Evolutionary conservation across 2,329 filamentous ascomycete genomes (phyloP).

Genomic region (Colletotrichum sp.): DNA sequence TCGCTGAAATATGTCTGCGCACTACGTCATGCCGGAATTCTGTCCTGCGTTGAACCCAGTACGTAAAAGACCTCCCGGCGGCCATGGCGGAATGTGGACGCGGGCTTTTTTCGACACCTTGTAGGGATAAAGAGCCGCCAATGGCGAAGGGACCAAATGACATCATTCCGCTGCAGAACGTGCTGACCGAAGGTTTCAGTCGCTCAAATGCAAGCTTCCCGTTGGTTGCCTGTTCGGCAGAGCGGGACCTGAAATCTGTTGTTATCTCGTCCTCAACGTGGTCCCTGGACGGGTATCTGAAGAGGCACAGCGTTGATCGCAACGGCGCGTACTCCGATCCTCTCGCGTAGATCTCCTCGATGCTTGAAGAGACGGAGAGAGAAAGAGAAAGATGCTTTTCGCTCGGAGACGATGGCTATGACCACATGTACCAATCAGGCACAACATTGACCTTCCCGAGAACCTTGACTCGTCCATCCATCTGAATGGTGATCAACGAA

Average conservation of each 20-base stretch:
- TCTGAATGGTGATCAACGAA: not conserved
- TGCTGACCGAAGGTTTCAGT: not conserved
- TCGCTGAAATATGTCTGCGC: not conserved
- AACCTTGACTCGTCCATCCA: not conserved
- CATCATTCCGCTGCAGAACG: slow-evolving; percentile 15
- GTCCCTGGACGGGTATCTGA: not conserved
- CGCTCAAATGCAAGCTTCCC: not conserved
- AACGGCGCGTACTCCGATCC: not conserved
- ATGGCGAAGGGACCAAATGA: slow-evolving; percentile 3
- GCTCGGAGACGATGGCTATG: not conserved
- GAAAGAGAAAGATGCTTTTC: not conserved
- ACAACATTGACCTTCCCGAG: not conserved
- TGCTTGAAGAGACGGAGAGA: not conserved
- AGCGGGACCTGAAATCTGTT: not conserved
- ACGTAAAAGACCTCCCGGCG: not conserved
- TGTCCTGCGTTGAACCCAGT: not conserved
- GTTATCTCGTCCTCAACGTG: not conserved
- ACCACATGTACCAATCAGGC: not conserved
- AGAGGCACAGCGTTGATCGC: not conserved
- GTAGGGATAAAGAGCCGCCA: not conserved
- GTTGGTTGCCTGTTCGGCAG: not conserved
- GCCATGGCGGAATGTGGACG: not conserved
- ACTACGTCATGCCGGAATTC: not conserved
- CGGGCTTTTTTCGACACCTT: not conserved
- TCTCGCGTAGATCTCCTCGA: not conserved